Evolutionary conservation across 768 basidiomycete species (phyloP).

Genomic region (Lactifluus rugatus): DNA sequence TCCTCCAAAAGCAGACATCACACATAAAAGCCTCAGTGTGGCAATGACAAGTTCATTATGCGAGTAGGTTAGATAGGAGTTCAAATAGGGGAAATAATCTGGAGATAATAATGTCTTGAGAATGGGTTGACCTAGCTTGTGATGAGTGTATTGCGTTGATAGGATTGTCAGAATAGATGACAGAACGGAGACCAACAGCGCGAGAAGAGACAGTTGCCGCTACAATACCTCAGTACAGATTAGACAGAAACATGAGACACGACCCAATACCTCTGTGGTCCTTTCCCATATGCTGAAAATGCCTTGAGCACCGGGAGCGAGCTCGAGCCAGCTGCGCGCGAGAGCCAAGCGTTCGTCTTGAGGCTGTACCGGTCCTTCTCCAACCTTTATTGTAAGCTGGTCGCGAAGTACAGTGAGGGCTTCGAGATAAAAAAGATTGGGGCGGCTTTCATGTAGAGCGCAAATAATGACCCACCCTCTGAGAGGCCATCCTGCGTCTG

Average conservation of each 20-base stretch:
- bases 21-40: conserved; percentile 53
- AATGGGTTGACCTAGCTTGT: conserved; percentile 51
- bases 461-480: conserved; percentile 15
- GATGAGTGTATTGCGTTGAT: conserved; percentile 60
- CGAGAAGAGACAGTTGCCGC: conserved; percentile 37
- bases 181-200: conserved; percentile 42
- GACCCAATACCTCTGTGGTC: conserved; percentile 36
- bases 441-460: not conserved
- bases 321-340: conserved; percentile 53
- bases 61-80: conserved; percentile 49
- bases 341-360: conserved; percentile 54
- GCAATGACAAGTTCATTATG: conserved; percentile 59
- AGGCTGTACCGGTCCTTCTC: conserved; percentile 39
- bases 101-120: conserved; percentile 50
- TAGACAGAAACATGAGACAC: not conserved
- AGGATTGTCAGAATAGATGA: conserved; percentile 53
- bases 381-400: conserved; percentile 44
- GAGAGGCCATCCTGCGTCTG: conserved; percentile 19
- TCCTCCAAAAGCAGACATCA: conserved; percentile 52
- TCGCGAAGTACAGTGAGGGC: conserved; percentile 50
- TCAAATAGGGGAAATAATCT: conserved; percentile 45
- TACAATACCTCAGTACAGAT: conserved; percentile 19
- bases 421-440: conserved; percentile 17
- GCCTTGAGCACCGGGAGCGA: conserved; percentile 45
- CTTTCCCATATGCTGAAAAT: conserved; percentile 56